Percentiles rank a stretch among this genome's conserved stretches.
These are phyloP conservation scores for Lophiostoma macrostomum DNA, from an alignment of 495 filamentous ascomycete species.

Conservation along the genomic window DNA sequence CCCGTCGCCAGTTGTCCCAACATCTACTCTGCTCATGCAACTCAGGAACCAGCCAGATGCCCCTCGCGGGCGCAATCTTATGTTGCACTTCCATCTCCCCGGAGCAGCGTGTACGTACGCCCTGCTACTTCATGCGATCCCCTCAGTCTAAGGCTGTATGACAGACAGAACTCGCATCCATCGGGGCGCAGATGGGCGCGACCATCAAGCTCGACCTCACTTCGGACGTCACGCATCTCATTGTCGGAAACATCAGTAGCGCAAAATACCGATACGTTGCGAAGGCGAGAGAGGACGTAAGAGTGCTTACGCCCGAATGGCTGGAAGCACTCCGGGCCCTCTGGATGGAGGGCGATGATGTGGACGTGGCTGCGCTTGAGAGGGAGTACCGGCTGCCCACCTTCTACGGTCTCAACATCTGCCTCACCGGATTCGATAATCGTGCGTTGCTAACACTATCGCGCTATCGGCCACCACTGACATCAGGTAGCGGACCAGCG, in stretches of 20 bases:
- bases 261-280: conserved; percentile 95
- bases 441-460: conserved; percentile 48
- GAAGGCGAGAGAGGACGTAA: conserved; percentile 78
- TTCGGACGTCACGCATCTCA: conserved; percentile 88
- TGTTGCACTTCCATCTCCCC: conserved; percentile 87
- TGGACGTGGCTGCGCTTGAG: conserved; percentile 68
- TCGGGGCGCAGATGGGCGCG: conserved; percentile 81
- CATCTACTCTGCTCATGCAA: background rate
- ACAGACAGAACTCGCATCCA: conserved; percentile 66
- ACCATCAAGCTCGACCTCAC: conserved; percentile 86
- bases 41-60: conserved; percentile 41
- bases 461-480: background rate
- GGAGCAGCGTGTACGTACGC: conserved; percentile 70
- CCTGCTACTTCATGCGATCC: background rate
- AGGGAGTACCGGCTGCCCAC: conserved; percentile 57
- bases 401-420: conserved; percentile 67
- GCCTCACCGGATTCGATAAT: conserved; percentile 88
- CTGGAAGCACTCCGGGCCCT: conserved; percentile 74
- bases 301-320: conserved; percentile 74
- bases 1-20: background rate
- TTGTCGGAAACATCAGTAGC: conserved; percentile 83
- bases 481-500: conserved; percentile 58
- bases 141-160: conserved; percentile 3
- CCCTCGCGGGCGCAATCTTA: conserved; percentile 76
- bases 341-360: conserved; percentile 80